Evolutionary conservation across 2,329 filamentous ascomycete species (phyloP).

Genomic region (Corinectria fuckeliana): DNA sequence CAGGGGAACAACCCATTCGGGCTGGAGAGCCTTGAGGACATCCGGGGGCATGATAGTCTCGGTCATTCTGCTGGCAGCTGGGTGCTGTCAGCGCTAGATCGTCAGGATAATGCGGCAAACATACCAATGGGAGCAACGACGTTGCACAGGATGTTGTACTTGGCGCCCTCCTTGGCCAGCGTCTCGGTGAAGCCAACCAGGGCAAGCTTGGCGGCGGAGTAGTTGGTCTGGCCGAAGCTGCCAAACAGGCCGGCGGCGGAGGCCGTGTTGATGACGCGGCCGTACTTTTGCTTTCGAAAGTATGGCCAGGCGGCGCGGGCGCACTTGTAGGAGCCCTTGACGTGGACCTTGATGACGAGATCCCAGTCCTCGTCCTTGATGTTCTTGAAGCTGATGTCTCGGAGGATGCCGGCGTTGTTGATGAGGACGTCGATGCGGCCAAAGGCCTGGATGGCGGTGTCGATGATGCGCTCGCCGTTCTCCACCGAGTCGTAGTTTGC

Average conservation of each 20-base stretch:
- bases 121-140: constrained; percentile 85
- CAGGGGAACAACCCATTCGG: constrained; percentile 93
- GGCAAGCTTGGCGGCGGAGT: constrained; percentile 94
- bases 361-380: constrained; percentile 99
- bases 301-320: constrained; percentile 93
- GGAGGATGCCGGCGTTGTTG: constrained; percentile 96
- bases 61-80: constrained; percentile 92
- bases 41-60: constrained; percentile 96
- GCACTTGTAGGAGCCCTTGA: constrained; percentile 95
- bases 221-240: constrained; percentile 95
- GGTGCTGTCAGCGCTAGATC: constrained; percentile 20
- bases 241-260: constrained; percentile 97
- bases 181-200: constrained; percentile 98
- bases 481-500: constrained; percentile 98
- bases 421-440: constrained; percentile 93
- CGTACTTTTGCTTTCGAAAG: constrained; percentile 99
- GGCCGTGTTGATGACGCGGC: constrained; percentile 93
- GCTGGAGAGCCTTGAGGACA: constrained; percentile 82
- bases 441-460: constrained; percentile 80
- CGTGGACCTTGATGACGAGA: constrained; percentile 89
- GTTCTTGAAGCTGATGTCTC: constrained; percentile 98
- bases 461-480: constrained; percentile 92
- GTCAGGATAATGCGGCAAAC: constrained; percentile 19
- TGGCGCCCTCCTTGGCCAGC: constrained; percentile 93
- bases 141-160: constrained; percentile 97